Evolutionary conservation across 2,329 filamentous ascomycete species (phyloP).

Genomic region (Westerdykella aurantiaca): DNA sequence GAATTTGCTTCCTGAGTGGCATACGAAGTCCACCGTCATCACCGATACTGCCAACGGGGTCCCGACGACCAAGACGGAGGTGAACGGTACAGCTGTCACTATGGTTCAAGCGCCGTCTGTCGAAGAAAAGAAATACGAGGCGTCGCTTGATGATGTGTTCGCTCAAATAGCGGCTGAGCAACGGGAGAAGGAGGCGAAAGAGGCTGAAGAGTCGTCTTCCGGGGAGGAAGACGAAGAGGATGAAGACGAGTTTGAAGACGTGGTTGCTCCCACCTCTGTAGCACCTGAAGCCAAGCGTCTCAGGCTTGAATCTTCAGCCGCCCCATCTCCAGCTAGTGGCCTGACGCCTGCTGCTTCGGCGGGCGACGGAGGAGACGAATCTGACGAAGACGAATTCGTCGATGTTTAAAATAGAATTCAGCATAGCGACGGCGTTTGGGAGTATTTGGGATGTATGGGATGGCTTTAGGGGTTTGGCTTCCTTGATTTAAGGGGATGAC

Average conservation of each 20-base stretch:
- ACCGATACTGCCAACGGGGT: conserved; percentile 21
- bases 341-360: conserved; percentile 35
- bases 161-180: conserved; percentile 57
- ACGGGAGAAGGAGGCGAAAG: conserved; percentile 40
- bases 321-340: conserved; percentile 27
- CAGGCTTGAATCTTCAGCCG: conserved; percentile 50
- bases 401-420: conserved; percentile 32
- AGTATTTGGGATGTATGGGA: conserved; percentile 1
- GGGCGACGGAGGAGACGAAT: conserved; percentile 43
- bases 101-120: conserved; percentile 36
- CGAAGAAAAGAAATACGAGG: conserved; percentile 48
- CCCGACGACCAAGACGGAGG: conserved; percentile 39
- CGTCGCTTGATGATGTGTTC: conserved; percentile 62
- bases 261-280: conserved; percentile 23
- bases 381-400: conserved; percentile 45
- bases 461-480: background rate
- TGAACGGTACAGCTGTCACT: background rate
- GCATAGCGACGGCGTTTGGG: conserved; percentile 30
- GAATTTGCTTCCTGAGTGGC: conserved; percentile 67
- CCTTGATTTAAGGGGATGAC: too few species aligned
- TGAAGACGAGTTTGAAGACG: conserved; percentile 40
- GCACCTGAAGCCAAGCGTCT: conserved; percentile 52
- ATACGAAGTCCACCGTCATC: conserved; percentile 61
- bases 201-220: conserved; percentile 39
- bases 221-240: conserved; percentile 47